phyloP scores from a whole-genome alignment of 78 protist species.

The Ministeria vibrans region DNA sequence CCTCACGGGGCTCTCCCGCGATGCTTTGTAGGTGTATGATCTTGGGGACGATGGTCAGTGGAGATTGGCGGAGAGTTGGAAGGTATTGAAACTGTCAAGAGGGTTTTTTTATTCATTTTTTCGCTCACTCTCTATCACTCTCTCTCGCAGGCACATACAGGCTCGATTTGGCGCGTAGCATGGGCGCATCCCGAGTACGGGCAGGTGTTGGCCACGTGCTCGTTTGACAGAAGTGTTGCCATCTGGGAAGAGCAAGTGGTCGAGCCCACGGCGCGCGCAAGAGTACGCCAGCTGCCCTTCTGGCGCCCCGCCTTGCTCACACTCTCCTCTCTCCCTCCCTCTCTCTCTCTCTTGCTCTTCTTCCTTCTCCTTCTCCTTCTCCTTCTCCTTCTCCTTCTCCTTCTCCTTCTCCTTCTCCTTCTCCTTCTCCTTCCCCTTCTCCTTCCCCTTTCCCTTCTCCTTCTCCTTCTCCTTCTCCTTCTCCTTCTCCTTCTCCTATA shows the following conservation, averaged over 20 bases:
- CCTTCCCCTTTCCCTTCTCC: background rate
- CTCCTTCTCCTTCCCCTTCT: background rate
- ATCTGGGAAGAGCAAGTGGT: constrained; percentile 76
- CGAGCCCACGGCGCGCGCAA: background rate
- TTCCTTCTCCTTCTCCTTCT: too few relatives aligned
- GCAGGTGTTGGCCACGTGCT: constrained; percentile 74
- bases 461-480: background rate
- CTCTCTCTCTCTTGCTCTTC: background rate
- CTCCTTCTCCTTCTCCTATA: background rate
- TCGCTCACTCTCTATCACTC: background rate
- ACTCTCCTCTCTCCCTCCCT: too few relatives aligned
- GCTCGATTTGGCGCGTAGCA: constrained; percentile 66
- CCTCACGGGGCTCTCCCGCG: background rate
- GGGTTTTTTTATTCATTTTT: background rate
- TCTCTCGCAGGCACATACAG: constrained; percentile 59
- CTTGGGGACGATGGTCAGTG: background rate
- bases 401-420: background rate
- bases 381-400: background rate
- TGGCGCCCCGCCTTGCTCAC: background rate
- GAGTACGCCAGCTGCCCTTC: too few relatives aligned
- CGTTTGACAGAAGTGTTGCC: constrained; percentile 67
- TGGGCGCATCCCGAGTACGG: constrained; percentile 92
- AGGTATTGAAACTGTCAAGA: background rate
- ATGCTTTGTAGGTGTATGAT: background rate
- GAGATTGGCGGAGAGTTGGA: background rate